Conservation (phyloP, 2,329 filamentous ascomycete genomes). For the Annulohypoxylon truncatum region DNA sequence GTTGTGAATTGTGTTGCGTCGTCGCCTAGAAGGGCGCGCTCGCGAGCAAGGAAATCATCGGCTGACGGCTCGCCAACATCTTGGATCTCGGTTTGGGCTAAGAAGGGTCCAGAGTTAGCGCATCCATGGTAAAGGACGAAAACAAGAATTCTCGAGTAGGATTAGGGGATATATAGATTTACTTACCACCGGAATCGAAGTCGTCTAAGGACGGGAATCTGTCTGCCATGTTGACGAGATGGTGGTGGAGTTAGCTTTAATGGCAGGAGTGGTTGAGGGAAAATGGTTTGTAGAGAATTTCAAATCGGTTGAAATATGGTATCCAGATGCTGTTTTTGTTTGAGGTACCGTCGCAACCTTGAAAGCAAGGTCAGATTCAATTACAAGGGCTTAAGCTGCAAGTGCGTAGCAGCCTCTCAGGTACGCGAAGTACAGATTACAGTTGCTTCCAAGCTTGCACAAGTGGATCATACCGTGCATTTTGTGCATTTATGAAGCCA, state of each 20-base stretch:
- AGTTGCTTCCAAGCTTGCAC: constrained; percentile 4
- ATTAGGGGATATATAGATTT: constrained; percentile 28
- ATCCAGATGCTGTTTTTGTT: constrained; percentile 8
- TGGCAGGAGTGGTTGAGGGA: neutral
- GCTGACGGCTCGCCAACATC: constrained; percentile 69
- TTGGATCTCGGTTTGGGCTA: constrained; percentile 76
- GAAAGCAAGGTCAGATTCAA: constrained; percentile 21
- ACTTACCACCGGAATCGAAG: constrained; percentile 74
- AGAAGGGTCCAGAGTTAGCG: constrained; percentile 24
- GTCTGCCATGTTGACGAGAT: constrained; percentile 72
- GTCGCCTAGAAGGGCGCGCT: constrained; percentile 90
- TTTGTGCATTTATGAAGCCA: too few species aligned
- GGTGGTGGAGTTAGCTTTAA: neutral
- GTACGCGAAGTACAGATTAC: constrained; percentile 27
- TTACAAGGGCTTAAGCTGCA: constrained; percentile 29
- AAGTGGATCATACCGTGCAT: constrained; percentile 6
- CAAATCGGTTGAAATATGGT: neutral
- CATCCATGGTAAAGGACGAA: neutral
- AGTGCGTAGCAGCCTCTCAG: constrained; percentile 13
- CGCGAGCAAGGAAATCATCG: constrained; percentile 90
- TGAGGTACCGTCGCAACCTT: constrained; percentile 11
- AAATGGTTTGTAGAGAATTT: neutral
- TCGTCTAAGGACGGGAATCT: constrained; percentile 84
- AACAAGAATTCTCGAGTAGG: constrained; percentile 31
- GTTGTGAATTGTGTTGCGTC: constrained; percentile 92